A percentile compares a stretch with the other conserved stretches of the same genome.
Conservation (phyloP, 345 rosid species). For the Isatis tinctoria region DNA sequence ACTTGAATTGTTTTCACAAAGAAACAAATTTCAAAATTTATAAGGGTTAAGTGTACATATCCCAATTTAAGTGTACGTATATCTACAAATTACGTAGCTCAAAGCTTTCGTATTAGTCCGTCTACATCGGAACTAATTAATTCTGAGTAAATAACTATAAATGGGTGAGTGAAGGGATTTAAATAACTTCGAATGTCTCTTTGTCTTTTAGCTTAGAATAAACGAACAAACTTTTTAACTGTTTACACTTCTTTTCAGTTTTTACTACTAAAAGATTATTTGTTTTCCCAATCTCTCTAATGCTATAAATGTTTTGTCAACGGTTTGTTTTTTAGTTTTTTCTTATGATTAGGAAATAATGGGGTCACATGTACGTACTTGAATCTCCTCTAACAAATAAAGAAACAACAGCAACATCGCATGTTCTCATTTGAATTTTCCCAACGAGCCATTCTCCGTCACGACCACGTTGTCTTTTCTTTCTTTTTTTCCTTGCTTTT, state of each 20-base stretch:
- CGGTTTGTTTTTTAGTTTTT: constrained; percentile 18
- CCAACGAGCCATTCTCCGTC: constrained; percentile 30
- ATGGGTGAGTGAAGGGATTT: background rate
- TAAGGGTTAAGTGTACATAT: background rate
- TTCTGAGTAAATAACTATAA: background rate
- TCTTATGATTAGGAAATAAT: constrained; percentile 30
- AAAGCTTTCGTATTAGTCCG: background rate
- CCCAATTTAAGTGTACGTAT: background rate
- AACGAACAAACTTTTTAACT: background rate
- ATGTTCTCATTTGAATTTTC: constrained; percentile 33
- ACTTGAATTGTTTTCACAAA: background rate
- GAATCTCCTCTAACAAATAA: constrained; percentile 15
- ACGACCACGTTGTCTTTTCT: constrained; percentile 30
- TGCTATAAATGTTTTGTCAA: constrained; percentile 24
- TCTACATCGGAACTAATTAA: background rate
- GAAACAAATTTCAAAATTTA: background rate
- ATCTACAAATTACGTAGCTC: background rate
- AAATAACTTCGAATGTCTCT: background rate
- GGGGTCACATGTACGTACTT: constrained; percentile 32
- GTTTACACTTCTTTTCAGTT: background rate
- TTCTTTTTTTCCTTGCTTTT: background rate
- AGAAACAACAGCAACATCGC: constrained; percentile 29
- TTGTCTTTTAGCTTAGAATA: constrained; percentile 10
- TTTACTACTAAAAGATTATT: constrained; percentile 10
- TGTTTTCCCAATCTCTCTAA: background rate